Evolutionary conservation across 495 filamentous ascomycete genomes (phyloP).

Genomic region (Polyplosphaeria fusca): DNA sequence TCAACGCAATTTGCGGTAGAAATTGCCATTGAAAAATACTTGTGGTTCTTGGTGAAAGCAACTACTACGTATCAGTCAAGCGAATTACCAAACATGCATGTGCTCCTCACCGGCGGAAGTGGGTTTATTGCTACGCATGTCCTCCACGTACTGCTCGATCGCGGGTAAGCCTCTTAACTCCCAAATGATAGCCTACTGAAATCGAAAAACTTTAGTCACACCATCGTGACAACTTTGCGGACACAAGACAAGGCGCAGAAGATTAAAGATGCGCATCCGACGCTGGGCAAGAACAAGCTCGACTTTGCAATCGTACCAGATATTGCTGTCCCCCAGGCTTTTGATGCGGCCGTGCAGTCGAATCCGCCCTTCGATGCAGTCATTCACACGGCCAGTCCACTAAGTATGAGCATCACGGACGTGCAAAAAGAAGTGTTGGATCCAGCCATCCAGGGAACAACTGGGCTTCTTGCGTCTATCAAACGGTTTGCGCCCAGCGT

Average conservation of each 20-base stretch:
- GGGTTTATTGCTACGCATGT: neutral
- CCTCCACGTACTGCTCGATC: neutral
- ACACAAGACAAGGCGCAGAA: neutral
- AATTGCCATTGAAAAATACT: too few species aligned
- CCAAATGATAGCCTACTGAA: too few species aligned
- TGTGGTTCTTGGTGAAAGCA: too few species aligned
- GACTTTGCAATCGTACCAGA: neutral
- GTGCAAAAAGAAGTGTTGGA: neutral
- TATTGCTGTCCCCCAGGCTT: neutral
- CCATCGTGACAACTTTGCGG: neutral
- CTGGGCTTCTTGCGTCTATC: neutral
- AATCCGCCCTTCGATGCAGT: neutral
- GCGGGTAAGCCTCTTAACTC: too few species aligned
- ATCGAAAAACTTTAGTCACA: too few species aligned
- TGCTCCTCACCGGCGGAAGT: neutral
- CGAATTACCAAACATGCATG: too few species aligned
- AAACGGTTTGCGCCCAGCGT: neutral
- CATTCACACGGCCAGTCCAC: neutral
- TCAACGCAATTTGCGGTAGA: too few species aligned
- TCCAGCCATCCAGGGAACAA: neutral
- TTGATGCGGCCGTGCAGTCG: neutral
- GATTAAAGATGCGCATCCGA: neutral
- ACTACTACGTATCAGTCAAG: too few species aligned
- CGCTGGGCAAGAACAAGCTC: neutral
- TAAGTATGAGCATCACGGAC: neutral